Percentiles rank a stretch among this genome's conserved stretches.
phyloP scores from a whole-genome alignment of 2,329 filamentous ascomycete species.

The Leptographium lundbergii region DNA sequence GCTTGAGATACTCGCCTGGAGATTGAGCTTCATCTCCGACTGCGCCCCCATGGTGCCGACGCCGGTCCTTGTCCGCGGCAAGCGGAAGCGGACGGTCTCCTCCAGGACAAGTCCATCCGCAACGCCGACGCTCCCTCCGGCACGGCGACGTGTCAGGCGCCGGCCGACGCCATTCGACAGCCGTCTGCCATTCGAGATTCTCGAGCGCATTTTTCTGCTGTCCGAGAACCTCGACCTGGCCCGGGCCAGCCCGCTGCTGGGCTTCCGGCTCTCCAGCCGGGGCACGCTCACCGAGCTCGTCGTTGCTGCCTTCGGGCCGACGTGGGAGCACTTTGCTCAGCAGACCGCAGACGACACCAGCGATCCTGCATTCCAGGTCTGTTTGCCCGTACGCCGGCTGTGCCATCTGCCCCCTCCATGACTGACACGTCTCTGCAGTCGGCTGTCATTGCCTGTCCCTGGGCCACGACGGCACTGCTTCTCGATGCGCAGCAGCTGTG shows the following conservation, averaged over 20 bases:
- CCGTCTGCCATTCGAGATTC: slow-evolving; percentile 35
- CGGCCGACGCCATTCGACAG: neutral
- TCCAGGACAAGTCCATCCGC: neutral
- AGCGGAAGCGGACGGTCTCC: neutral
- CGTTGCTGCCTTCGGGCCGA: slow-evolving; percentile 24
- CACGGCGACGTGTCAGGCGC: neutral
- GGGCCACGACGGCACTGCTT: slow-evolving; percentile 8
- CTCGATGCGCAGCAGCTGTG: slow-evolving; percentile 12
- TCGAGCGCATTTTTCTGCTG: slow-evolving; percentile 38
- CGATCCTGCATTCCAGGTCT: slow-evolving; percentile 23
- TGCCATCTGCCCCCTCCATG: neutral
- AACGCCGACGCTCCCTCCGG: neutral
- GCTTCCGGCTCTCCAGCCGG: slow-evolving; percentile 29
- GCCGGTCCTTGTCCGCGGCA: neutral
- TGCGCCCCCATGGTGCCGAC: neutral
- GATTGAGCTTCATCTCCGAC: neutral
- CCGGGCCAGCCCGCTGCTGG: slow-evolving; percentile 29
- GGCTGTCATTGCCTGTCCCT: slow-evolving; percentile 6
- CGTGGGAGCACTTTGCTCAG: slow-evolving; percentile 21
- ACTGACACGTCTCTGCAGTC: neutral
- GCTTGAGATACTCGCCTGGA: neutral
- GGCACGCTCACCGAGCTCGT: slow-evolving; percentile 22
- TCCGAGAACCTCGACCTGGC: slow-evolving; percentile 37
- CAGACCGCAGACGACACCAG: slow-evolving; percentile 7
- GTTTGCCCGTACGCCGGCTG: neutral